phyloP scores from a whole-genome alignment of 192 early-diverging fungal genomes.

The Mortierella claussenii region DNA sequence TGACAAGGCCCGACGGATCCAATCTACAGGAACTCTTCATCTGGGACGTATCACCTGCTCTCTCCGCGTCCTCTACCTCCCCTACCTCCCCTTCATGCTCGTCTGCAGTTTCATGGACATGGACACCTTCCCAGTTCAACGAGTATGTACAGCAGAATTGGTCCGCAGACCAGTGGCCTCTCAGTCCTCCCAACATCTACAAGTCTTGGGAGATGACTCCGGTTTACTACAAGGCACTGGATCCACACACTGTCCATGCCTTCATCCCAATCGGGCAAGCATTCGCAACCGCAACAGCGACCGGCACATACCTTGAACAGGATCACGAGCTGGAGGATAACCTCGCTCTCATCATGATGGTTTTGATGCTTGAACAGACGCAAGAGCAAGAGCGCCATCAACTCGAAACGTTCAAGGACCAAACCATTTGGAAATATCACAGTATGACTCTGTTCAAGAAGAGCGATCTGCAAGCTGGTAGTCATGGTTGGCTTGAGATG shows the following conservation, averaged over 20 bases:
- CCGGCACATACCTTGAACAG: too few relatives aligned
- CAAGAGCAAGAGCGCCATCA: too few relatives aligned
- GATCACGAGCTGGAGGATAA: too few relatives aligned
- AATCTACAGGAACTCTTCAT: conserved; percentile 37
- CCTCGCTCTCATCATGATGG: neutral
- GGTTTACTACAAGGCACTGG: conserved; percentile 20
- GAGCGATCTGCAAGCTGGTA: conserved; percentile 2
- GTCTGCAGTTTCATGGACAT: neutral
- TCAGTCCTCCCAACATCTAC: conserved; percentile 17
- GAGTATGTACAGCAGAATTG: conserved; percentile 22
- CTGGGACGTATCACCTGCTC: conserved; percentile 40
- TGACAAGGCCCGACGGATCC: conserved; percentile 39
- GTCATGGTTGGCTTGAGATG: too few relatives aligned
- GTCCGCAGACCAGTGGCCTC: conserved; percentile 40
- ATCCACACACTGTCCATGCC: conserved; percentile 36
- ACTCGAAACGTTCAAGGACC: neutral
- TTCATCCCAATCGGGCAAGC: conserved; percentile 34
- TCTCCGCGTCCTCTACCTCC: conserved; percentile 5
- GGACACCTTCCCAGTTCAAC: conserved; percentile 14
- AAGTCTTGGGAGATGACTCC: conserved; percentile 13
- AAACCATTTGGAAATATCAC: conserved; percentile 41
- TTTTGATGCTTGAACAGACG: conserved; percentile 2
- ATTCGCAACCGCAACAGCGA: too few relatives aligned
- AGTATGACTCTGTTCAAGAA: conserved; percentile 8
- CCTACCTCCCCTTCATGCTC: neutral